A percentile compares a stretch with the other conserved stretches of the same genome.
Evolutionary conservation across 257 asterid genomes (phyloP).

Genomic region (Haberlea rhodopensis): DNA sequence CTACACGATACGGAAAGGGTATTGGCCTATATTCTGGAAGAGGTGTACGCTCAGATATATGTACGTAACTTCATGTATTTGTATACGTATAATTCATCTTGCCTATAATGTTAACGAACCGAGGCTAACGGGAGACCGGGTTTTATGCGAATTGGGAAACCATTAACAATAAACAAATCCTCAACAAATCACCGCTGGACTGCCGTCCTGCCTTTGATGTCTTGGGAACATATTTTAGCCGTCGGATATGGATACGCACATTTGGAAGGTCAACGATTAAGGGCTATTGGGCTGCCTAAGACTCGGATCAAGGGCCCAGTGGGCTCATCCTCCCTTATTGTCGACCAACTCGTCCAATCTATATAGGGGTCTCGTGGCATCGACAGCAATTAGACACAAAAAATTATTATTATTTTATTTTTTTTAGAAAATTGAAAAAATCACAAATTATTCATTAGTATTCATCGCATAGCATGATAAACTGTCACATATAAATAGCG

Average conservation of each 20-base stretch:
- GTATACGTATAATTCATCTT: not conserved
- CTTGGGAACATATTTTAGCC: constrained; percentile 24
- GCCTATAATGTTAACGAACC: constrained; percentile 25
- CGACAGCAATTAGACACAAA: not conserved
- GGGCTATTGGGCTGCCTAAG: constrained; percentile 29
- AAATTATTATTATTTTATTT: no score
- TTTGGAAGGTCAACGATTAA: constrained; percentile 36
- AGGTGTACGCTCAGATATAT: not conserved
- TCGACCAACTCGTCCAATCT: not conserved
- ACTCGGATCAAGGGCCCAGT: constrained; percentile 27
- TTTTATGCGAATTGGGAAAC: constrained; percentile 23
- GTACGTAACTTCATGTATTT: constrained; percentile 1
- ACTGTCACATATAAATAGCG: no score
- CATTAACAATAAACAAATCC: not conserved
- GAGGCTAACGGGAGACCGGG: constrained; percentile 26
- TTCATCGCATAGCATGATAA: no score
- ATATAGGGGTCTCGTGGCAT: not conserved
- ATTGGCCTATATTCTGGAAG: constrained; percentile 22
- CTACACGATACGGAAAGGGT: constrained; percentile 21
- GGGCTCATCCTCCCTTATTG: constrained; percentile 20
- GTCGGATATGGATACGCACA: constrained; percentile 22
- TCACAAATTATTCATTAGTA: no score
- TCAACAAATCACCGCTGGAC: not conserved
- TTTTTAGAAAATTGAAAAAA: no score
- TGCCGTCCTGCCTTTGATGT: not conserved